phyloP scores from a whole-genome alignment of 805 yeast species.

The Ogataea glucozyma region DNA sequence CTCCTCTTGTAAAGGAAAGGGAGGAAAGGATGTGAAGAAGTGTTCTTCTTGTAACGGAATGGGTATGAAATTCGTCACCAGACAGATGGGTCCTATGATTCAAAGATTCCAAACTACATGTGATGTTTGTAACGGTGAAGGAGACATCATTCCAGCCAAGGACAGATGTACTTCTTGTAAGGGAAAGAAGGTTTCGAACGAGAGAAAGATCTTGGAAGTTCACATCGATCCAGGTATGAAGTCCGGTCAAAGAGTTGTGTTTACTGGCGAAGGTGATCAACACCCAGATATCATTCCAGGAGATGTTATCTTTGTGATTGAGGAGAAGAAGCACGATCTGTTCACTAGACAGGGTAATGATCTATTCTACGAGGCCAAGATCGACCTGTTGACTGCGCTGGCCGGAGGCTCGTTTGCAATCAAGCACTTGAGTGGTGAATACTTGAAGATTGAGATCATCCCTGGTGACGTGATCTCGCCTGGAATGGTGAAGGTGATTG shows the following conservation, averaged over 20 bases:
- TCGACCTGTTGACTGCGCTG: slow-evolving; percentile 90
- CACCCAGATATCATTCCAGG: slow-evolving; percentile 95
- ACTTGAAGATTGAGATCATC: slow-evolving; percentile 73
- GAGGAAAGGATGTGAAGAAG: slow-evolving; percentile 90
- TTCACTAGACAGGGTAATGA: slow-evolving; percentile 91
- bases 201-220: slow-evolving; percentile 91
- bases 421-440: slow-evolving; percentile 90
- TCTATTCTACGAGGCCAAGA: slow-evolving; percentile 77
- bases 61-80: slow-evolving; percentile 88
- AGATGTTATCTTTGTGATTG: slow-evolving; percentile 89
- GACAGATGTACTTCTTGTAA: slow-evolving; percentile 85
- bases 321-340: slow-evolving; percentile 80
- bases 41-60: slow-evolving; percentile 88
- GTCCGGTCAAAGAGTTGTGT: slow-evolving; percentile 87
- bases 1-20: slow-evolving; percentile 87
- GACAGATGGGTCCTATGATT: slow-evolving; percentile 99
- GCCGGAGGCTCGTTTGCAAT: slow-evolving; percentile 93
- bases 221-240: slow-evolving; percentile 97
- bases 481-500: slow-evolving; percentile 75
- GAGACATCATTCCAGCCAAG: slow-evolving; percentile 82
- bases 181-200: slow-evolving; percentile 85
- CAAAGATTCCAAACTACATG: slow-evolving; percentile 96
- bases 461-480: slow-evolving; percentile 96
- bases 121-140: slow-evolving; percentile 89
- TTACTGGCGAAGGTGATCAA: slow-evolving; percentile 97